Evolutionary conservation across 2,329 filamentous ascomycete genomes (phyloP).

Genomic region (Didymella lethalis): DNA sequence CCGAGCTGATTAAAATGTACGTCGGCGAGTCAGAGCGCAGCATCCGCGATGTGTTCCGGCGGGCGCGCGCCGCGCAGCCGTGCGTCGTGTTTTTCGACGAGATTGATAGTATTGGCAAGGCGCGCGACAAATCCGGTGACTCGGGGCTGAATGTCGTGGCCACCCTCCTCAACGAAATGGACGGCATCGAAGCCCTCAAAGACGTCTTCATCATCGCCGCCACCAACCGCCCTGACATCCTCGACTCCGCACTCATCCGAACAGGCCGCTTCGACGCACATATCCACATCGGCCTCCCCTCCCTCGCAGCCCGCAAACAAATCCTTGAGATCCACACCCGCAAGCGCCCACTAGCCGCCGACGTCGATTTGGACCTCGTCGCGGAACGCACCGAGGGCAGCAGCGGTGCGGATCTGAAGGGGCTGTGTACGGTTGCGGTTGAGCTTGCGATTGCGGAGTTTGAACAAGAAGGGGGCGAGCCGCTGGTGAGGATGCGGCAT

Average conservation of each 20-base stretch:
- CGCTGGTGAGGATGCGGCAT: conserved; percentile 55
- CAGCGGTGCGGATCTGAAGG: conserved; percentile 83
- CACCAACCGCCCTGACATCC: conserved; percentile 85
- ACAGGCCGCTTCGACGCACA: conserved; percentile 85
- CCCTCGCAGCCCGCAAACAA: conserved; percentile 73
- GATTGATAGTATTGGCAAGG: conserved; percentile 82
- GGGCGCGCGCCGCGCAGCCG: conserved; percentile 83
- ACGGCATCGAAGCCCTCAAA: conserved; percentile 85
- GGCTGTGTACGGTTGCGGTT: conserved; percentile 57
- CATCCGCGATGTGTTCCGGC: conserved; percentile 83
- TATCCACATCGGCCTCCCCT: conserved; percentile 85
- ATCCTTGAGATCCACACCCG: conserved; percentile 75
- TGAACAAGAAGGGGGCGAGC: conserved; percentile 31
- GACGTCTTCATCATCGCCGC: conserved; percentile 89
- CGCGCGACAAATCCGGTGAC: conserved; percentile 59
- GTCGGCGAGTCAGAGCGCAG: conserved; percentile 92
- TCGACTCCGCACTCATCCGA: conserved; percentile 85
- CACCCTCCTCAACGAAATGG: conserved; percentile 92
- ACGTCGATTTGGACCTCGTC: conserved; percentile 71
- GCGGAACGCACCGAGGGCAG: conserved; percentile 75
- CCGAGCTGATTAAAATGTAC: conserved; percentile 95
- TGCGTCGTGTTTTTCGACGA: conserved; percentile 98
- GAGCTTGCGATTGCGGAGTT: conserved; percentile 47
- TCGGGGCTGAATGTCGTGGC: conserved; percentile 83
- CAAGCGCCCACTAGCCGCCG: conserved; percentile 65